Base-by-base conservation (phyloP, 495 filamentous ascomycete genomes). In the Aspergillus heteromorphus region DNA sequence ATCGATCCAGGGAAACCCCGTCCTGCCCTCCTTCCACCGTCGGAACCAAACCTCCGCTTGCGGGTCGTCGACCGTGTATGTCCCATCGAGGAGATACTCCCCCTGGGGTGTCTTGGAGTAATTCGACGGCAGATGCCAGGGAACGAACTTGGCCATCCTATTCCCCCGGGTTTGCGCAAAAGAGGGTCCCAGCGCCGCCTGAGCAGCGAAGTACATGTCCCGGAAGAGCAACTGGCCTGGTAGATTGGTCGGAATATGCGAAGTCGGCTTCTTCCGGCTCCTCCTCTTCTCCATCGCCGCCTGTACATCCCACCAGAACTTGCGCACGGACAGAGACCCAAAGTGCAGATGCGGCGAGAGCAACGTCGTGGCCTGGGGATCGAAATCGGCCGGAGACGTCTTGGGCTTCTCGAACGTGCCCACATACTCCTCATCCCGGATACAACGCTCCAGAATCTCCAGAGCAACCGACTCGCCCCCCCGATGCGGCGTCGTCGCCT, bases 141-240 rank as follows among this genome's bases (percentile, higher is more conserved):
- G 83, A 8, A 89, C 77, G 64, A 88, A 87, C 20, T 83, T 73
- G 40, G 78, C 83, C 53, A 81, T 66, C 2, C 68, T 58, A 56
- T 89, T 89, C 19, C 78, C 76, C 29, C 77, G 59, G 2, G 81
- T 85, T 49, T 81, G 81, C 4, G 65, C 70, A 57, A 83, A 88
- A 0, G 68, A 51, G 45, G 76, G 71, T 3, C 86, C 85, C 2
- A 88, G 68, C 0, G 75, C 72, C 2, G 85, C 82, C 62, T 89
- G 85, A 0, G 86, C 86, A 29, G 73, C 85, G 54, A 89, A 87
- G 68, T 87, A 89, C 86, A 88, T 89, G 53, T 89, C 86, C 0
- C 86, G 73, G 62, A 89, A 89, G 0, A 87, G 73, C 1, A 88
- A 68, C 58, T 89, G 86, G 13, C 86, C 86, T 2, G 78, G 82